Base-by-base conservation (phyloP, 2,329 filamentous ascomycete genomes). In the Aspergillus caelatus region DNA sequence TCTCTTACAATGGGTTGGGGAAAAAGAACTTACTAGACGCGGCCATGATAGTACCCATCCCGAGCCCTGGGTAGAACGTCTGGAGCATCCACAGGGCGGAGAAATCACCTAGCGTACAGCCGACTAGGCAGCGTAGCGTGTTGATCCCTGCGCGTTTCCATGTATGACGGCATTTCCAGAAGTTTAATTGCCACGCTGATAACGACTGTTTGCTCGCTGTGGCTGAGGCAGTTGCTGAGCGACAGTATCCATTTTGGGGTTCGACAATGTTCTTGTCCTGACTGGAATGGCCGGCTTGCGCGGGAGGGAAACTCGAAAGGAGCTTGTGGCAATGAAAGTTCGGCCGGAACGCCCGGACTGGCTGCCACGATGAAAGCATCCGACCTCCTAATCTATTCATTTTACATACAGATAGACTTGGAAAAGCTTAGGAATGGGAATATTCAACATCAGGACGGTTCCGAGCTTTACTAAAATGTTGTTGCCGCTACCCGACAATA, bases 31-130 rank as follows among this genome's bases (percentile, higher is more conserved):
- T 72, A 85, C 83, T 86, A 1, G 85, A 84, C 9, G 82, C 74
- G 1, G 74, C 80, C 85, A 87, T 87, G 16, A 84, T 83, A 1
- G 76, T 65, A 0, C 77, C 77, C 73, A 85, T 80, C 0, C 83
- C 81, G 4, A 85, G 71, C 2, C 80, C 80, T 0, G 83, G 78
- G 58, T 79, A 80, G 48, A 79, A 80, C 0, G 81, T 74, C 62
- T 87, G 85, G 0, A 88, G 76, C 39, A 81, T 78, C 85, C 85
- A 88, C 77, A 87, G 81, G 0, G 83, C 79, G 1, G 83, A 80
- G 64, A 87, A 87, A 69, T 87, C 85, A n/a, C 85, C 85, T 0
- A 77, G 46, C 0, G 84, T 86, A 67, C 85, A 87, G 8, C 85
- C 85, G 2, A 84, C 74, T 1, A 87, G 78, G 64, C 85, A 87